These are phyloP conservation scores for Colletotrichum musicola DNA, from an alignment of 2,329 filamentous ascomycete species.

Conservation along the genomic window DNA sequence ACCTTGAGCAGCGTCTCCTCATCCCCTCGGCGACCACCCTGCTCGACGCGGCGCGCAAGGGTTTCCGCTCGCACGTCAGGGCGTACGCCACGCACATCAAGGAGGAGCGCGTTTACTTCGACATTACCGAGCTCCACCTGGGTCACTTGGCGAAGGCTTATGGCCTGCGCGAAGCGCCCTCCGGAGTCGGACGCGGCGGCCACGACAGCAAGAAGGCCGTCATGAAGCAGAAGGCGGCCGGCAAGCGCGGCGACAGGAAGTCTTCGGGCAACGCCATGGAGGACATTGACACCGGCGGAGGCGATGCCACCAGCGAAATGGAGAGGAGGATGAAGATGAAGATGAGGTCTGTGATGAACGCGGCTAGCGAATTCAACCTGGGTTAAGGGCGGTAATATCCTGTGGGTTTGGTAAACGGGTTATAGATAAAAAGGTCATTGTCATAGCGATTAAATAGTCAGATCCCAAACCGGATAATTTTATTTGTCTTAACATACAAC, in stretches of 20 bases:
- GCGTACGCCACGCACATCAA: conserved; percentile 95
- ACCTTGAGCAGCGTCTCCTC: conserved; percentile 71
- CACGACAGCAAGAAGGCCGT: conserved; percentile 58
- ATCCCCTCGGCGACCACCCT: conserved; percentile 62
- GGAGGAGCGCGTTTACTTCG: conserved; percentile 87
- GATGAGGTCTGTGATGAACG: conserved; percentile 67
- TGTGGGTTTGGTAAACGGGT: conserved; percentile 6
- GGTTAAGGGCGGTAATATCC: conserved; percentile 55
- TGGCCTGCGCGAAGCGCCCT: conserved; percentile 87
- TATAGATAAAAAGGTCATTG: conserved; percentile 32
- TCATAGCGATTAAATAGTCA: conserved; percentile 34
- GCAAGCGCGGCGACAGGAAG: conserved; percentile 37
- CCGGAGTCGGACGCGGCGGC: conserved; percentile 77
- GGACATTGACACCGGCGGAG: conserved; percentile 43
- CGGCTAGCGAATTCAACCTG: conserved; percentile 77
- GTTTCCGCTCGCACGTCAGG: conserved; percentile 91
- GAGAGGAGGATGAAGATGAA: conserved; percentile 75
- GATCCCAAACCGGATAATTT: conserved; percentile 30
- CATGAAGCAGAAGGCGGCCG: conserved; percentile 46
- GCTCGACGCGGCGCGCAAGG: conserved; percentile 84
- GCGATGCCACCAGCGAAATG: conserved; percentile 59
- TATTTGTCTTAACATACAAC: neutral
- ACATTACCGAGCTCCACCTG: conserved; percentile 90
- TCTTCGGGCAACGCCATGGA: conserved; percentile 44
- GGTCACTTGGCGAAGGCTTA: conserved; percentile 96